A percentile compares a stretch with the other conserved stretches of the same genome.
Conservation (phyloP, 139 green algal genomes). For the Coccomyxa sp. region DNA sequence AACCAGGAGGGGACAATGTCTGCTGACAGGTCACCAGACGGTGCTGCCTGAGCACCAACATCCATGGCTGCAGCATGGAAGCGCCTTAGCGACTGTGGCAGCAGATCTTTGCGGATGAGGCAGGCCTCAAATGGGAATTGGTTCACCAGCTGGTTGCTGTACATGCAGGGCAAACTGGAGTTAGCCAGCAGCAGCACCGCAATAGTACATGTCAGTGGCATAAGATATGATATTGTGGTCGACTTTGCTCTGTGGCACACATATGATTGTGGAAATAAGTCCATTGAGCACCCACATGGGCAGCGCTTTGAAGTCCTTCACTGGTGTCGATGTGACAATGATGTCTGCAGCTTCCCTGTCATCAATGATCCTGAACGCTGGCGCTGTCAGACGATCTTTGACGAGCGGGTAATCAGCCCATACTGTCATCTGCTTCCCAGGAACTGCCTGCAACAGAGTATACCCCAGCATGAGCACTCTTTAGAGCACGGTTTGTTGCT, state of each 20-base stretch:
- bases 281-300: neutral
- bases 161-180: neutral
- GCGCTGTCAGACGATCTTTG: no score
- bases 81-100: slow-evolving; percentile 6
- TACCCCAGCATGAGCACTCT: no score
- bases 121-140: slow-evolving; percentile 10
- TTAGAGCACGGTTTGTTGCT: no score
- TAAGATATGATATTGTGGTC: no score
- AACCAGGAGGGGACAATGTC: slow-evolving; percentile 1
- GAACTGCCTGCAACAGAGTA: no score
- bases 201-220: no score
- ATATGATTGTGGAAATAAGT: no score
- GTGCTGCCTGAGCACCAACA: no score
- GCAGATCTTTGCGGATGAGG: slow-evolving; percentile 12
- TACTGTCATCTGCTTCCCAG: neutral
- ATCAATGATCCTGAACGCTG: neutral
- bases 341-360: slow-evolving; percentile 1
- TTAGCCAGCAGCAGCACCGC: no score
- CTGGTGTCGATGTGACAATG: neutral
- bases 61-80: neutral
- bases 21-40: neutral
- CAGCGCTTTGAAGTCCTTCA: neutral
- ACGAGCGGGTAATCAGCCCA: slow-evolving; percentile 8
- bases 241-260: no score
- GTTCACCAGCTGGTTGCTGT: slow-evolving; percentile 3